These are phyloP conservation scores for Solanum chacoense DNA, from an alignment of 305 asterid genomes.

Conservation along the genomic window DNA sequence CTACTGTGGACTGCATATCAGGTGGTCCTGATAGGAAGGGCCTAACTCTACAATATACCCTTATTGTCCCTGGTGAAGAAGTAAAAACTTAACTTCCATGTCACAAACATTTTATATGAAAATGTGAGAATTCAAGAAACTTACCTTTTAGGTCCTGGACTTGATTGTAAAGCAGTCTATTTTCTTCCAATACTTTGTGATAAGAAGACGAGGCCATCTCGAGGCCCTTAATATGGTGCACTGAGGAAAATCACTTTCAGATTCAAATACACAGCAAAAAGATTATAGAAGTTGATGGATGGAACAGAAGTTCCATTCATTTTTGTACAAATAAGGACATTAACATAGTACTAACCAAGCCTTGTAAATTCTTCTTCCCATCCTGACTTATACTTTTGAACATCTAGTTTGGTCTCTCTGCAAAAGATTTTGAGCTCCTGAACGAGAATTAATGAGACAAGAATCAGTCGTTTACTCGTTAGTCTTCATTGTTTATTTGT, in stretches of 20 bases:
- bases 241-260: constrained; percentile 24
- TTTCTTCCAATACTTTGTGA: constrained; percentile 80
- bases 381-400: constrained; percentile 38
- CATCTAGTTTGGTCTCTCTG: constrained; percentile 45
- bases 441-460: background rate
- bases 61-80: constrained; percentile 52
- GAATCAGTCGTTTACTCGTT: background rate
- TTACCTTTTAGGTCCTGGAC: constrained; percentile 90
- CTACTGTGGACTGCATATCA: constrained; percentile 65
- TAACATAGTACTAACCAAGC: constrained; percentile 42
- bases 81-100: background rate
- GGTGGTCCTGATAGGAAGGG: constrained; percentile 57
- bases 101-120: background rate
- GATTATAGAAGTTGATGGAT: background rate
- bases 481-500: background rate
- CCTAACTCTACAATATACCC: constrained; percentile 86
- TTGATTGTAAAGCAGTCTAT: constrained; percentile 79
- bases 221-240: constrained; percentile 57
- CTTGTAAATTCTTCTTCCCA: constrained; percentile 54
- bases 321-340: background rate
- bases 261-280: background rate
- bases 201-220: constrained; percentile 66
- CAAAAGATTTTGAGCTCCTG: constrained; percentile 64
- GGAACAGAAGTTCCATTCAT: background rate
- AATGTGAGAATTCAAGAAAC: background rate